Base-by-base conservation (phyloP, 352 stramenopile genomes). In the Phytophthora crassamura region DNA sequence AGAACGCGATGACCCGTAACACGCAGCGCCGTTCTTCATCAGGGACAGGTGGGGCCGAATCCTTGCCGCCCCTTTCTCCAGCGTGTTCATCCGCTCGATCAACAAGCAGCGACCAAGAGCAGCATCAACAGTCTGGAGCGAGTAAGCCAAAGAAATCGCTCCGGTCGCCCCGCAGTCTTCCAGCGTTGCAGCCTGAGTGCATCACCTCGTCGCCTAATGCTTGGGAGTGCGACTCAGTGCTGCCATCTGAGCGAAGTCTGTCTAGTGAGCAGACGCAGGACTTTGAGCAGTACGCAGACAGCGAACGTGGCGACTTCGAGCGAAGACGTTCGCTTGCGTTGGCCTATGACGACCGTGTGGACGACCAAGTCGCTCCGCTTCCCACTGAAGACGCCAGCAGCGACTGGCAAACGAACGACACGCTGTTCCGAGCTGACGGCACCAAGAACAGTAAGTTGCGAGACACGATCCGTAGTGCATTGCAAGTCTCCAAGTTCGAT, bases 401-500 rank as follows among this genome's bases (percentile, higher is more conserved):
- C 16, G 84, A 93, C 59, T 92, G 85, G 86, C 78, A 92, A 43
- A 60, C 80, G 38, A 87, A 94, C 56, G 72, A 89, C 50, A 75
- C 87, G 7, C 76, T 97, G 18, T 97, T 97, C 51, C 82, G 94
- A 8, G 84, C 91, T 0, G 90, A 97, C 52, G 91, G 91, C 22
- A 88, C 84, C 36, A 88, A 81, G 51, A 96, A 95, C 72, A 91
- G 80, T 54, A 91, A 87, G 40, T 73, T 97, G 22, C 79, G 91
- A 9, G 86, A 96, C 54, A 95, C 84, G 16, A 93, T 97, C 34
- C 80, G 82, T 9, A 72, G 78, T 5, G 86, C 88, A 3, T 74
- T 97, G 5, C 82, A 89, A 30, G 78, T 94, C 4, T 95, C 87
- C 22, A 94, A 94, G 67, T 98, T 97, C 60, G 91, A 98, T 72